Percentiles rank a stretch among this genome's conserved stretches.
phyloP scores from a whole-genome alignment of 306 rosid genomes.

The Trichosanthes cucumerina region DNA sequence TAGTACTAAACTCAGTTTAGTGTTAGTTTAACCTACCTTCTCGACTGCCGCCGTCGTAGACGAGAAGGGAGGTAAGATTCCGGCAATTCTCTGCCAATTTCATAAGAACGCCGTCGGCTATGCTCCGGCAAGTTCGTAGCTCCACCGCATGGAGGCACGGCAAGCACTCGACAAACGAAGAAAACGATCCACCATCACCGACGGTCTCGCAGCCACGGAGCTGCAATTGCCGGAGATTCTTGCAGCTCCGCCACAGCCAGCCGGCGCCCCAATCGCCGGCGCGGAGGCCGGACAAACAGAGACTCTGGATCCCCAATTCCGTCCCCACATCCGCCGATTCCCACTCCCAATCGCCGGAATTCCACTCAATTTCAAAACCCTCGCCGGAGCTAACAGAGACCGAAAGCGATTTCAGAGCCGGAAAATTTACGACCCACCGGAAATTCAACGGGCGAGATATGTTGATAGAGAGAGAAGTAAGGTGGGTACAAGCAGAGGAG shows the following conservation, averaged over 20 bases:
- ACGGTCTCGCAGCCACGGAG: conserved; percentile 58
- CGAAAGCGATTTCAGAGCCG: conserved; percentile 40
- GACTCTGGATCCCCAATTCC: conserved; percentile 41
- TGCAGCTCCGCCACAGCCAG: conserved; percentile 71
- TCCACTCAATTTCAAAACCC: conserved; percentile 9
- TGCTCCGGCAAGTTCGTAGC: conserved; percentile 69
- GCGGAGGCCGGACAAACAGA: conserved; percentile 49
- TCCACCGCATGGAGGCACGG: conserved; percentile 44
- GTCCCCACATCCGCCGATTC: conserved; percentile 31
- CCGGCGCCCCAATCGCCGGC: conserved; percentile 49
- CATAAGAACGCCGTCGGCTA: conserved; percentile 52
- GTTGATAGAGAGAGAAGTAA: conserved; percentile 44
- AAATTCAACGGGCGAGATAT: conserved; percentile 53
- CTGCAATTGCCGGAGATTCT: conserved; percentile 38
- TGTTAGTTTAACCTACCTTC: conserved; percentile 16
- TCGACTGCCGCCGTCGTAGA: conserved; percentile 82
- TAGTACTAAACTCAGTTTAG: too few species aligned
- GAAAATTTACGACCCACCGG: conserved; percentile 44
- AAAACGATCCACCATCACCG: conserved; percentile 57
- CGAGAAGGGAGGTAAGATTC: conserved; percentile 44
- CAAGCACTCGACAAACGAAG: conserved; percentile 46
- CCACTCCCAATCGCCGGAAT: conserved; percentile 11
- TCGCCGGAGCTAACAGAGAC: conserved; percentile 21
- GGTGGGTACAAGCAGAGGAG: conserved; percentile 33
- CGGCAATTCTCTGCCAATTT: conserved; percentile 41